These are phyloP conservation scores for Cercis canadensis DNA, from an alignment of 306 rosid species.

Conservation along the genomic window DNA sequence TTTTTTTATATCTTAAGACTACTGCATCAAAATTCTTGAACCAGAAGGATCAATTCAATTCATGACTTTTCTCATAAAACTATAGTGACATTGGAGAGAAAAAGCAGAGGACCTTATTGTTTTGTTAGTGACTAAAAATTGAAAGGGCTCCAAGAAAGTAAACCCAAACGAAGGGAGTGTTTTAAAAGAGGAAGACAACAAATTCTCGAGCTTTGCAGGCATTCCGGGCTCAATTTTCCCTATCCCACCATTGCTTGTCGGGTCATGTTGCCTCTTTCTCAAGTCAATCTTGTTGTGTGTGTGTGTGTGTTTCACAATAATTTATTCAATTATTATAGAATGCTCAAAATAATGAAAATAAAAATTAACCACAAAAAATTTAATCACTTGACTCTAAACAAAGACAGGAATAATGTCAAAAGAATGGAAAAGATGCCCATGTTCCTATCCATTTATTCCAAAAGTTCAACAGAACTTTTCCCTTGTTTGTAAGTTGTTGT, in stretches of 20 bases:
- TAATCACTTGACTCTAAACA: constrained; percentile 20
- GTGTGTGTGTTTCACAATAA: constrained; percentile 10
- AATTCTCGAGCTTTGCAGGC: constrained; percentile 71
- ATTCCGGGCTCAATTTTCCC: constrained; percentile 59
- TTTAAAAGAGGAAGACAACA: constrained; percentile 56
- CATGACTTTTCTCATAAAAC: not conserved
- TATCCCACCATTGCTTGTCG: constrained; percentile 82
- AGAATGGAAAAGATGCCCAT: constrained; percentile 42
- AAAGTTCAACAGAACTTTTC: constrained; percentile 28
- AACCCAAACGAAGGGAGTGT: constrained; percentile 48
- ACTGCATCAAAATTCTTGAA: constrained; percentile 3
- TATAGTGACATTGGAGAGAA: not conserved
- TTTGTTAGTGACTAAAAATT: constrained; percentile 33
- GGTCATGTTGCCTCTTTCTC: constrained; percentile 49
- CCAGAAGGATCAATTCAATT: not conserved
- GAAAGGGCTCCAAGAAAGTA: constrained; percentile 26
- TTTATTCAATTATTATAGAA: constrained; percentile 35
- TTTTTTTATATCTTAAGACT: not conserved
- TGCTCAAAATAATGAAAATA: too few species aligned
- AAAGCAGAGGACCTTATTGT: constrained; percentile 41
- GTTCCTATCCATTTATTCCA: constrained; percentile 35
- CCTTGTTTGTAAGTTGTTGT: constrained; percentile 27
- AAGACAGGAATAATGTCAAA: constrained; percentile 33
- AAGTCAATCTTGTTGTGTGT: constrained; percentile 40
- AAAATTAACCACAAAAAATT: constrained; percentile 28